A percentile compares a stretch with the other conserved stretches of the same genome.
Evolutionary conservation across 1,284 basidiomycete species (phyloP).

Genomic region (Meira nashicola): DNA sequence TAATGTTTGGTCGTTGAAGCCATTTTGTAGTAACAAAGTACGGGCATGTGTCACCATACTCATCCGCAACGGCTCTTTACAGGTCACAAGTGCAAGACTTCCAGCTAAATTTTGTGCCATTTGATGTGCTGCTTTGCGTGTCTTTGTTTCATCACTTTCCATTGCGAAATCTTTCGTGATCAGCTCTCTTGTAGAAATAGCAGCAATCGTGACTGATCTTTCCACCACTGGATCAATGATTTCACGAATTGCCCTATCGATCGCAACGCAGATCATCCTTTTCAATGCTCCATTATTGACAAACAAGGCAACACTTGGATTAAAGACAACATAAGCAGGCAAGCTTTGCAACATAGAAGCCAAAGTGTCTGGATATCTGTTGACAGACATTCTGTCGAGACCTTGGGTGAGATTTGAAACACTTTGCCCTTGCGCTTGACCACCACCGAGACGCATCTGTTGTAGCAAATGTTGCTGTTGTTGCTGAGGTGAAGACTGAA

Average conservation of each 20-base stretch:
- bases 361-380: constrained; percentile 28
- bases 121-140: constrained; percentile 84
- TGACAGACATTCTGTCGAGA: constrained; percentile 37
- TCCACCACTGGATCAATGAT: constrained; percentile 97
- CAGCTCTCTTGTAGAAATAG: constrained; percentile 92
- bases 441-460: background rate
- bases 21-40: constrained; percentile 63
- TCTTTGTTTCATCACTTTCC: constrained; percentile 82
- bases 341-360: constrained; percentile 70
- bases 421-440: constrained; percentile 10
- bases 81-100: constrained; percentile 91
- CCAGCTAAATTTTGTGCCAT: constrained; percentile 98
- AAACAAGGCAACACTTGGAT: constrained; percentile 61
- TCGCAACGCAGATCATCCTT: constrained; percentile 81
- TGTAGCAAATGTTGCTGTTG: constrained; percentile 20
- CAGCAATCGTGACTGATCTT: constrained; percentile 96
- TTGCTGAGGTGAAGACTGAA: constrained; percentile 23
- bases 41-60: constrained; percentile 88
- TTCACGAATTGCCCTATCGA: constrained; percentile 93
- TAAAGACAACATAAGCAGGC: constrained; percentile 72
- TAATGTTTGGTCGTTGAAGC: constrained; percentile 54
- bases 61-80: constrained; percentile 92
- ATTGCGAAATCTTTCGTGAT: constrained; percentile 95
- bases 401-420: constrained; percentile 25
- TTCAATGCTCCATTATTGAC: constrained; percentile 79